Percentiles rank a stretch among this genome's conserved stretches.
These are phyloP conservation scores for Brassica hybrid DNA, from an alignment of 441 rosid genomes.

Conservation along the genomic window DNA sequence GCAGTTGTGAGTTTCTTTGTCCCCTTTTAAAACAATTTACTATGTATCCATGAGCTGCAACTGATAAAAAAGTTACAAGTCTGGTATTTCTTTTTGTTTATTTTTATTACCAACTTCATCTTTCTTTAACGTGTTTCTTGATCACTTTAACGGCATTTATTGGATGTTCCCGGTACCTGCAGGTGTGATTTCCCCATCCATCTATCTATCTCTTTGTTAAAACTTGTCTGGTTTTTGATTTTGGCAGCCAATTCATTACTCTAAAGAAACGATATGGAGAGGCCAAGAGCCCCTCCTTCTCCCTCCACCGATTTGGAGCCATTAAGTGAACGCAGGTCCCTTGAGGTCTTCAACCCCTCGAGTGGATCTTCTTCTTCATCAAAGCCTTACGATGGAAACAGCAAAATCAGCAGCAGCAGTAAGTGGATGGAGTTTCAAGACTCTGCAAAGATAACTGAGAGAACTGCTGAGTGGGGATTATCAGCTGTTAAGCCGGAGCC, in stretches of 20 bases:
- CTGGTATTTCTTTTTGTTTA: background rate
- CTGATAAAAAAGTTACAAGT: constrained; percentile 35
- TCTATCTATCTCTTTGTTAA: constrained; percentile 30
- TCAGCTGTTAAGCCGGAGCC: constrained; percentile 52
- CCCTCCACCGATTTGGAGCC: constrained; percentile 27
- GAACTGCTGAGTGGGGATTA: constrained; percentile 93
- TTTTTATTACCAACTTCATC: background rate
- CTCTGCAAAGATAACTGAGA: constrained; percentile 60
- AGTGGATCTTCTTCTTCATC: no score
- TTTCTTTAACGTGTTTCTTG: constrained; percentile 46
- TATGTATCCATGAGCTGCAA: constrained; percentile 39
- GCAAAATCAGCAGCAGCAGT: constrained; percentile 34
- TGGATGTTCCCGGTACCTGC: no score
- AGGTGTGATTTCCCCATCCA: constrained; percentile 28
- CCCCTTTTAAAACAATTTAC: constrained; percentile 33
- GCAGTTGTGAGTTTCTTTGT: constrained; percentile 24
- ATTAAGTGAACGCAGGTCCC: constrained; percentile 39
- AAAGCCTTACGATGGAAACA: constrained; percentile 20
- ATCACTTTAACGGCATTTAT: constrained; percentile 17
- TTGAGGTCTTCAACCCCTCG: constrained; percentile 46
- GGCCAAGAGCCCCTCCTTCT: constrained; percentile 44
- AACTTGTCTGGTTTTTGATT: constrained; percentile 27
- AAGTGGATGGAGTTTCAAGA: constrained; percentile 88
- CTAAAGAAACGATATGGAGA: constrained; percentile 39
- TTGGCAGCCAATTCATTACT: constrained; percentile 34